A percentile compares a stretch with the other conserved stretches of the same genome.
Evolutionary conservation across 495 filamentous ascomycete genomes (phyloP).

Genomic region (Zalerion maritima): DNA sequence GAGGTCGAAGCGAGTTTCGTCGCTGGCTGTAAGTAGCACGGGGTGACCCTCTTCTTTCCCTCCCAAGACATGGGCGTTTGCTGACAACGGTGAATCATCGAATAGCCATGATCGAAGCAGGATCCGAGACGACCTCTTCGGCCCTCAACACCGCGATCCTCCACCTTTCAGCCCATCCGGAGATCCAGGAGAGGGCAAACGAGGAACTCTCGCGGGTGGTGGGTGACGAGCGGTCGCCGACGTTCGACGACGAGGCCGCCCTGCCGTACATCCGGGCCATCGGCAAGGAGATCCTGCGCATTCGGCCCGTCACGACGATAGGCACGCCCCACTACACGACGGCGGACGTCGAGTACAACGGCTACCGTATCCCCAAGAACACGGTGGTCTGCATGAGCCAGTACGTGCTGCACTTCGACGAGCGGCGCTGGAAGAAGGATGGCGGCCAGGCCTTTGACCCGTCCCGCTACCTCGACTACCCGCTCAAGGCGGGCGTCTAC

Average conservation of each 20-base stretch:
- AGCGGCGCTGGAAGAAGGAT: slow-evolving; percentile 9
- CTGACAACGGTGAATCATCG: too few relatives aligned
- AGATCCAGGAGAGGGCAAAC: slow-evolving; percentile 19
- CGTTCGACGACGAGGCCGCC: slow-evolving; percentile 25
- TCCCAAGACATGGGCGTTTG: too few relatives aligned
- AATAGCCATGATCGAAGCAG: slow-evolving; percentile 42
- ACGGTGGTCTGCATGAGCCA: slow-evolving; percentile 23
- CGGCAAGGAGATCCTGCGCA: slow-evolving; percentile 36
- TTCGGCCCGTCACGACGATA: slow-evolving; percentile 31
- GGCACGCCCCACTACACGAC: slow-evolving; percentile 34
- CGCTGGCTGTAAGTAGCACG: too few relatives aligned
- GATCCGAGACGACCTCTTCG: slow-evolving; percentile 37
- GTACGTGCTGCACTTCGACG: slow-evolving; percentile 11
- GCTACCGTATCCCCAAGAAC: slow-evolving; percentile 27
- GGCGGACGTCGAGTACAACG: slow-evolving; percentile 26
- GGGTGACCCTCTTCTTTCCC: too few relatives aligned
- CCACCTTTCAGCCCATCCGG: slow-evolving; percentile 25
- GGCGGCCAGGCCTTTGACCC: slow-evolving; percentile 11
- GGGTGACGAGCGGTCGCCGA: slow-evolving; percentile 24
- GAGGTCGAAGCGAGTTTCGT: slow-evolving; percentile 35
- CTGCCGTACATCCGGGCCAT: slow-evolving; percentile 30
- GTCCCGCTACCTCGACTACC: slow-evolving; percentile 17
- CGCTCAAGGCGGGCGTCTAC: slow-evolving; percentile 23
- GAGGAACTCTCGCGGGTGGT: slow-evolving; percentile 29
- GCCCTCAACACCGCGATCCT: slow-evolving; percentile 35